Evolutionary conservation across 1,139 yeast genomes (phyloP).

Genomic region (Blastobotrys arbuscula): DNA sequence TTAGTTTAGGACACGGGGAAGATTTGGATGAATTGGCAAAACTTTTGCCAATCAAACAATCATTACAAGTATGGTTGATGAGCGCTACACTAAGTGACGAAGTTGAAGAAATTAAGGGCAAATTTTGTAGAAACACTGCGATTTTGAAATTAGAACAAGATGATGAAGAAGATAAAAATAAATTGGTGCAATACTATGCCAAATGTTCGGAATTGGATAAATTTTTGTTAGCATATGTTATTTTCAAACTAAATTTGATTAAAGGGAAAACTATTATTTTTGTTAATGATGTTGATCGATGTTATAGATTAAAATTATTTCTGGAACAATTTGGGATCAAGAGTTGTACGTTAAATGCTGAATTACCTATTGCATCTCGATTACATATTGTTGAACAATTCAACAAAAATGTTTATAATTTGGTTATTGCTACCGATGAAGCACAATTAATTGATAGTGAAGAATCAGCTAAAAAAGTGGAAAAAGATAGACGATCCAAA

Average conservation of each 20-base stretch:
- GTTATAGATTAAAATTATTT: conserved; percentile 84
- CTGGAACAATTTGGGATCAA: conserved; percentile 92
- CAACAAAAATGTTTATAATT: conserved; percentile 79
- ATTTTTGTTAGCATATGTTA: conserved; percentile 82
- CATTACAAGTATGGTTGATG: conserved; percentile 87
- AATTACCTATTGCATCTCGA: conserved; percentile 87
- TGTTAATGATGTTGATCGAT: conserved; percentile 93
- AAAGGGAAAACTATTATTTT: conserved; percentile 89
- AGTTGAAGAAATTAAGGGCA: conserved; percentile 63
- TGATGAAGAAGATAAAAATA: conserved; percentile 44
- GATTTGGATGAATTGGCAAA: conserved; percentile 62
- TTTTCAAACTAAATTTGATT: conserved; percentile 79
- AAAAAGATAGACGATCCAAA: conserved; percentile 18
- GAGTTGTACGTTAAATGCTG: conserved; percentile 85
- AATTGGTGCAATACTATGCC: conserved; percentile 79
- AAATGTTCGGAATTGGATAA: conserved; percentile 87
- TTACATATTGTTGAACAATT: conserved; percentile 93
- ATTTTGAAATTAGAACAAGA: conserved; percentile 58
- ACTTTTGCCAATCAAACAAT: conserved; percentile 62
- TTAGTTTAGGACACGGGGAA: conserved; percentile 86
- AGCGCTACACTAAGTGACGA: conserved; percentile 94
- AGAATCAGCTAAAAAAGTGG: conserved; percentile 2
- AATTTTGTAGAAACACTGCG: conserved; percentile 84
- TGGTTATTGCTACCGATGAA: conserved; percentile 94
- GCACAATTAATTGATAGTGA: conserved; percentile 27